Base-by-base conservation (phyloP, 371 early-diverging fungal genomes). In the Coemansia sp. region DNA sequence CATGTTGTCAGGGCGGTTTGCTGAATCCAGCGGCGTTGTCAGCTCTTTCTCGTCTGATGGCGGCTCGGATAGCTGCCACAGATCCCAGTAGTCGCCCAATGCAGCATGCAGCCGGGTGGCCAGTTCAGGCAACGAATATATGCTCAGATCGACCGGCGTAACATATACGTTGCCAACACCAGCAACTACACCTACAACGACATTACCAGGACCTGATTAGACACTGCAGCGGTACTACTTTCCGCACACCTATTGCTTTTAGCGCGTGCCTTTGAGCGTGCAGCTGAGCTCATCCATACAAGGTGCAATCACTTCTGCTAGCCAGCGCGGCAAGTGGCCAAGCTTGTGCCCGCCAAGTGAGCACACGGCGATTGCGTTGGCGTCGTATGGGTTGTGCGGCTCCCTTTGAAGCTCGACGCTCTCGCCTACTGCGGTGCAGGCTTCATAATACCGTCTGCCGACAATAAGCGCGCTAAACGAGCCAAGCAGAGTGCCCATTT, bases 241-340 rank as follows among this genome's bases (percentile, higher is more conserved):
- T 20, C 20, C 20, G 20, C 20, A 20, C n/a, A 20, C 3, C 8
- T 45, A 9, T 16, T 4, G 14, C 3, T 43, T 14, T 34, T 5
- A 36, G 40, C 8, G 4, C 31, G 1, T 48, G 55, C 63, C 55
- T 31, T 48, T 3, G 1, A 67, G 48, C 36, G 20, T 41, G 49
- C 71, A 70, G 4, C 48, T 55, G 0, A 40, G 16, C 8, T n/a
- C 57, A 30, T 62, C 71, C 40, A 62, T 59, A 13, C 71, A 70
- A 2, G 67, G 71, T 14, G 71, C 71, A 11, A 70, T 62, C 31
- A 59, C 55, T 3, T 26, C 40, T 16, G 71, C 71, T 5, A 70
- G 62, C 71, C 71, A 70, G 39, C 71, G 62, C 26, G 71, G 59
- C 35, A 70, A 42, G 31, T 70, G 62, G 3, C 71, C 71, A 5